phyloP scores from a whole-genome alignment of 2,329 filamentous ascomycete genomes.

The Cryphonectria carpinicola region DNA sequence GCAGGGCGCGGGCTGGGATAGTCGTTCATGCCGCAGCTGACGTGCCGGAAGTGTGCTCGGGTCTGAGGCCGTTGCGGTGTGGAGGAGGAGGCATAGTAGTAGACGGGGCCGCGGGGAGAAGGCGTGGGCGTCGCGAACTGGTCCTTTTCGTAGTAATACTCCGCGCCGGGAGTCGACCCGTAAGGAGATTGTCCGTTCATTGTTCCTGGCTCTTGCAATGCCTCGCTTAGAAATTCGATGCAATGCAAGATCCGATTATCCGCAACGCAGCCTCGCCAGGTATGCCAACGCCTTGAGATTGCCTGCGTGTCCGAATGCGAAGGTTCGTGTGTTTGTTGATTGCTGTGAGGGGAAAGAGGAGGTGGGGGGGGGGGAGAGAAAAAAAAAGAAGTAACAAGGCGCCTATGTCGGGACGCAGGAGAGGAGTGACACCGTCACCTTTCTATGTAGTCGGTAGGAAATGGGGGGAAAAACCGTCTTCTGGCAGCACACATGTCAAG shows the following conservation, averaged over 20 bases:
- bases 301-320: background rate
- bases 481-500: constrained; percentile 61
- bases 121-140: constrained; percentile 57
- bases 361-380: background rate
- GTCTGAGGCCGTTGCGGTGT: constrained; percentile 59
- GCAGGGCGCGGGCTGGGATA: constrained; percentile 50
- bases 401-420: constrained; percentile 52
- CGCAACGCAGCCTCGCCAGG: constrained; percentile 29
- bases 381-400: constrained; percentile 38
- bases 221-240: constrained; percentile 37
- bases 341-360: background rate
- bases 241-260: constrained; percentile 8
- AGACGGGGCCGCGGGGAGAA: constrained; percentile 53
- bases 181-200: constrained; percentile 51
- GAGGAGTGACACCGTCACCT: constrained; percentile 60
- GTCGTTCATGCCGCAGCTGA: constrained; percentile 47
- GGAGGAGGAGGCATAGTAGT: constrained; percentile 48
- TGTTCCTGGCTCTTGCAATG: constrained; percentile 41
- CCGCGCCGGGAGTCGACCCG: constrained; percentile 53
- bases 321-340: background rate
- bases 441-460: constrained; percentile 64
- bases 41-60: constrained; percentile 53
- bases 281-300: background rate
- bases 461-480: constrained; percentile 58
- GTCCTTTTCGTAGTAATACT: constrained; percentile 56